Percentiles rank a stretch among this genome's conserved stretches.
phyloP scores from a whole-genome alignment of 1,284 basidiomycete species.

The Sparassis latifolia region DNA sequence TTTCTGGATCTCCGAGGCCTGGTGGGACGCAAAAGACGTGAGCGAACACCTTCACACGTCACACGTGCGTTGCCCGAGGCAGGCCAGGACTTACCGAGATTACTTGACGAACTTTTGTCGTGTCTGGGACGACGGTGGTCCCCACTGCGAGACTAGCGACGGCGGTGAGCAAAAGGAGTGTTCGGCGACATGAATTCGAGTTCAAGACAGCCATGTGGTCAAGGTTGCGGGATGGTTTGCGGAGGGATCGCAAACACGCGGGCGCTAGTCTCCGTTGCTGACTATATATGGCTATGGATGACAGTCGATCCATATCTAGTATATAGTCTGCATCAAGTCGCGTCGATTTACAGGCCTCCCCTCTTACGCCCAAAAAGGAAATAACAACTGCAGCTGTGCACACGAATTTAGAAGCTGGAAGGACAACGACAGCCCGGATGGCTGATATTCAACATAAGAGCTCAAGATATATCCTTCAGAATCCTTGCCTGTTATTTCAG shows the following conservation, averaged over 20 bases:
- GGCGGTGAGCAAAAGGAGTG: slow-evolving; percentile 20
- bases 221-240: too few relatives aligned
- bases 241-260: not conserved
- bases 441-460: too few relatives aligned
- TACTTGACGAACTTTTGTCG: slow-evolving; percentile 12
- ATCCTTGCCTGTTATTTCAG: too few relatives aligned
- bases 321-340: too few relatives aligned
- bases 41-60: slow-evolving; percentile 7
- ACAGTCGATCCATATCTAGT: too few relatives aligned
- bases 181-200: slow-evolving; percentile 14
- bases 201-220: slow-evolving; percentile 9
- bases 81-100: slow-evolving; percentile 18
- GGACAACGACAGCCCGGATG: not conserved
- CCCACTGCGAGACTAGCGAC: slow-evolving; percentile 16
- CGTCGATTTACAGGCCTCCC: too few relatives aligned
- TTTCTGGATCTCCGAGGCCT: slow-evolving; percentile 32
- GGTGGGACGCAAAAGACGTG: not conserved
- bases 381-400: not conserved
- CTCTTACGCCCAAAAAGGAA: too few relatives aligned
- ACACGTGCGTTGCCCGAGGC: slow-evolving; percentile 15
- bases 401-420: not conserved
- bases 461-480: too few relatives aligned
- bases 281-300: too few relatives aligned
- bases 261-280: not conserved
- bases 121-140: slow-evolving; percentile 13